A percentile compares a stretch with the other conserved stretches of the same genome.
phyloP scores from a whole-genome alignment of 1,139 yeast genomes.

The Kurtzmaniella quercitrusa region DNA sequence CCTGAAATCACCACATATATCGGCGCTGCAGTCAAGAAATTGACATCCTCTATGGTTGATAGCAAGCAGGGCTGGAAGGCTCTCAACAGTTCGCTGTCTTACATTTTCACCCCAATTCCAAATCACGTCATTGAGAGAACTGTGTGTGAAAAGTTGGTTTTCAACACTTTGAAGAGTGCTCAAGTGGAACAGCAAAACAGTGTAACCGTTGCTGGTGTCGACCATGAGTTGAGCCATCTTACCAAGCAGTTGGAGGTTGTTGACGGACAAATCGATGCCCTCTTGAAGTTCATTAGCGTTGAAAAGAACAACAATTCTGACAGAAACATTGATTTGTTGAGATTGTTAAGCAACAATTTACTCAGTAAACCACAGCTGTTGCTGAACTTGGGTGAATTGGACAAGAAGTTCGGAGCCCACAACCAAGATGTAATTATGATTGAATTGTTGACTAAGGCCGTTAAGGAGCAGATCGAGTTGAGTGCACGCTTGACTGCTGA shows the following conservation, averaged over 20 bases:
- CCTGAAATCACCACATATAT: constrained; percentile 64
- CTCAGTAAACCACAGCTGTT: constrained; percentile 56
- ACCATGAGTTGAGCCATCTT: constrained; percentile 35
- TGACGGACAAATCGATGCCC: constrained; percentile 46
- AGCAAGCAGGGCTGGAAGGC: constrained; percentile 48
- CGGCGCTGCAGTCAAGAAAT: constrained; percentile 70
- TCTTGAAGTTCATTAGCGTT: constrained; percentile 48
- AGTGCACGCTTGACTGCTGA: constrained; percentile 68
- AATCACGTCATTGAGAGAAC: constrained; percentile 60
- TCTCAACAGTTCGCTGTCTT: constrained; percentile 35
- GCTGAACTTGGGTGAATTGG: constrained; percentile 54
- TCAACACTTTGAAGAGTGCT: constrained; percentile 34
- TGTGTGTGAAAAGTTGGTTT: constrained; percentile 55
- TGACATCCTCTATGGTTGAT: constrained; percentile 30
- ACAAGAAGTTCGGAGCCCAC: constrained; percentile 64
- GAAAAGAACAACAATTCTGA: constrained; percentile 45
- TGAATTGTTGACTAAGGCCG: constrained; percentile 79
- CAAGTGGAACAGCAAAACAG: constrained; percentile 15
- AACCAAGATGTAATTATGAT: constrained; percentile 81
- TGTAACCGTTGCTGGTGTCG: constrained; percentile 14
- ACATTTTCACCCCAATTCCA: constrained; percentile 77
- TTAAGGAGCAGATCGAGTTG: constrained; percentile 80
- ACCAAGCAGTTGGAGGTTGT: constrained; percentile 55
- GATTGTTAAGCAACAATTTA: constrained; percentile 61
- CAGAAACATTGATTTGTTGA: constrained; percentile 48